Evolutionary conservation across 2,329 filamentous ascomycete genomes (phyloP), one percentile per base, ranked within the genome.

Genomic region (Cladophialophora exuberans): DNA sequence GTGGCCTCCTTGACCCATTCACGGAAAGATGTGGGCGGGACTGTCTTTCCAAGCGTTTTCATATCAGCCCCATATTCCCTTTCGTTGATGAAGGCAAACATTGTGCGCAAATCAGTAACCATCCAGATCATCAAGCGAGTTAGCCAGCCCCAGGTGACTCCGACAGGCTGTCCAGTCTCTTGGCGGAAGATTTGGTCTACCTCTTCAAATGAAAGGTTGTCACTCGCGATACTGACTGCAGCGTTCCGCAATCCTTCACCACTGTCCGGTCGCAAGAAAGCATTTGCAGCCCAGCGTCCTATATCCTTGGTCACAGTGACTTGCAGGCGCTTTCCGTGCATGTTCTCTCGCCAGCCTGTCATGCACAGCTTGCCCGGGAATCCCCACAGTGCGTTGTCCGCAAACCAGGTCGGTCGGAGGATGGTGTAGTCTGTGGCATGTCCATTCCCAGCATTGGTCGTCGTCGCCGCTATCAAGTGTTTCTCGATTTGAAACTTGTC

Each of bases 401-500:
- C 81, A 69, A 87, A 87, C 2, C 79, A 80, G 0, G 80, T 78
- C 0, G 84, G 84, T 2, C 83, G 77, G 3, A 87, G 70, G 30
- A 87, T 79, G 0, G 81, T 84, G 79, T 80, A 87, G 4, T 69
- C 69, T 80, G 85, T 83, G 0, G 62, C 66, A 1, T 71, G 69
- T 1, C 71, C 70, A 2, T 69, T 68, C 18, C 18, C 15, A 9
- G 73, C 64, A 22, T 72, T 70, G 7, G 45, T 35, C 3, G 28
- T 4, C 9, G 26, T 4, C 7, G 28, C 18, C 25, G 77, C 70
- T 20, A 79, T 70, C 18, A 88, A 75, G 59, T 87, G 74, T 48
- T 79, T 70, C 69, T 88, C 85, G 62, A 87, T 83, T 6, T 76
- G 67, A 62, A 82, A 76, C 65, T 88, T 88, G 63, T 68, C 75